Evolutionary conservation across 768 basidiomycete species (phyloP).

Genomic region (Rhodosporidiobolus sp.): DNA sequence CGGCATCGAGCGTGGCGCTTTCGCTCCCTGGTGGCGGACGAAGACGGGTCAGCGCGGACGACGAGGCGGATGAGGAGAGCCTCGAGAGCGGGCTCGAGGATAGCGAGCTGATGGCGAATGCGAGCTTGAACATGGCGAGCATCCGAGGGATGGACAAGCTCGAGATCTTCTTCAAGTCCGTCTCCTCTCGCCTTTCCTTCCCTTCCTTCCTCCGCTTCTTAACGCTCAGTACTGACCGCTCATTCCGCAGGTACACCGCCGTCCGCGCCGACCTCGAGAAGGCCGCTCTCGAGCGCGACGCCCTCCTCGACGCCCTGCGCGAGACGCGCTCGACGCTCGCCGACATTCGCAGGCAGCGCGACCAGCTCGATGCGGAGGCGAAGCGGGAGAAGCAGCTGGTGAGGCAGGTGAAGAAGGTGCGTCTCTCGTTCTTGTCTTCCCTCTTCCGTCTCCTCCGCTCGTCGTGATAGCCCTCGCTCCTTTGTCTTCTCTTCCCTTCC

Average conservation of each 20-base stretch:
- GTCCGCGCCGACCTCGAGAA: conserved; percentile 20
- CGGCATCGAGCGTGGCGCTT: too few species aligned
- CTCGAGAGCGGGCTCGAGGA: background rate
- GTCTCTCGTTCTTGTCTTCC: too few species aligned
- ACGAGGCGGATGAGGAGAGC: background rate
- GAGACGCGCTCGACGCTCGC: conserved; percentile 26
- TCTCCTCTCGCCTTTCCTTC: background rate
- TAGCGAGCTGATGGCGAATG: background rate
- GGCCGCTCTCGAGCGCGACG: conserved; percentile 14
- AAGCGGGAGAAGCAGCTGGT: conserved; percentile 2
- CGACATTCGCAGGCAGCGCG: conserved; percentile 23
- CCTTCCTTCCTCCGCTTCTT: too few species aligned
- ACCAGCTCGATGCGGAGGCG: conserved; percentile 4
- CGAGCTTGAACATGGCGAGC: background rate
- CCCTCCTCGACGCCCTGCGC: conserved; percentile 11
- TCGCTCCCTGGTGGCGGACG: too few species aligned
- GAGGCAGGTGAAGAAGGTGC: conserved; percentile 15
- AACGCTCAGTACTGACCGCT: background rate
- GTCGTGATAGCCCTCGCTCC: too few species aligned
- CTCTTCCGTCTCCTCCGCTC: too few species aligned
- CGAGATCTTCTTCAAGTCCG: conserved; percentile 39
- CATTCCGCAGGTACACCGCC: background rate
- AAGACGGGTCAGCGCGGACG: too few species aligned
- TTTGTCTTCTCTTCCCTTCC: background rate
- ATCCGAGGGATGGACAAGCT: conserved; percentile 36